Evolutionary conservation across 495 filamentous ascomycete species (phyloP), one percentile per base, ranked within the genome.

Genomic region (Viridothelium virens): DNA sequence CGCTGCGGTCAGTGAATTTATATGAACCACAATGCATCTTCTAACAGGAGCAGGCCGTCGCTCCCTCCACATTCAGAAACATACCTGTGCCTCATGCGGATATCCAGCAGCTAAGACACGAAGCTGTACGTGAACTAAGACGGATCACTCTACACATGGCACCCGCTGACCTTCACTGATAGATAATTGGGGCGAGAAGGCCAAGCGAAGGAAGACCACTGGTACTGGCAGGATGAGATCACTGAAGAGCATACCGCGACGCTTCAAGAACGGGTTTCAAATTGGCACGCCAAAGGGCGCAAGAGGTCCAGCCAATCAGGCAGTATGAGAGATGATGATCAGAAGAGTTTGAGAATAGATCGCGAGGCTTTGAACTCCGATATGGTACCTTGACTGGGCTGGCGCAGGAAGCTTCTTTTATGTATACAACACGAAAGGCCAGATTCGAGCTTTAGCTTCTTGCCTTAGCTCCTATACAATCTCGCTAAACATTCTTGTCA

Each of bases 161-260:
- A 25, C 33, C 31, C 50, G 12, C 61, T 69, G 56, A 64, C 31
- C 16, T 4, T 3, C 67, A 66, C 33, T 61, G 36, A 81, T 75
- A 98, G 94, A 88, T 86, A 96, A 98, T 87, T 98, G 94, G 94
- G 85, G 89, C 81, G 91, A 96, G 87, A 98, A 98, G 86, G 95
- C 92, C 74, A 97, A 96, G 89, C 83, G 94, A 80, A 92, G 94
- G 89, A 97, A 96, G 93, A 96, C 92, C 75, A 94, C 91, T 74
- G 94, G 94, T 72, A 90, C 90, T 76, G 94, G 94, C 79, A 87
- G 94, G 74, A 91, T 92, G 89, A 83, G 90, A 67, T 88, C 91
- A 83, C 86, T 97, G 78, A 93, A 92, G 83, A 85, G 83, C 72
- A 86, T 97, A 75, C 83, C 93, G 73, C 87, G 93, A 76, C 85